These are phyloP conservation scores for Rhododendron mucronatum DNA, from an alignment of 148 eudicot genomes.

Conservation along the genomic window DNA sequence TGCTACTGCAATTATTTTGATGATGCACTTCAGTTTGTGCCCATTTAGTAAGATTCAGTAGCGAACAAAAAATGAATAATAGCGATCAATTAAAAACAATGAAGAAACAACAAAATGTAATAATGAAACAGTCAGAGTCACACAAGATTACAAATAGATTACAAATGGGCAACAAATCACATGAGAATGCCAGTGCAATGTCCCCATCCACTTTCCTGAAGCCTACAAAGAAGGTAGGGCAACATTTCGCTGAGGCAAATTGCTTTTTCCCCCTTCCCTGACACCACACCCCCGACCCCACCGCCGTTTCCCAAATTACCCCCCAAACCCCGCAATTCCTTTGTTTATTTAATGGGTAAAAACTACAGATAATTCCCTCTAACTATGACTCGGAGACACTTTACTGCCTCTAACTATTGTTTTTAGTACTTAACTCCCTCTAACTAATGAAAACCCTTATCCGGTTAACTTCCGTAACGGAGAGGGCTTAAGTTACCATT, in stretches of 20 bases:
- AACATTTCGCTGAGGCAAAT: not conserved
- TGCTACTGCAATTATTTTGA: not conserved
- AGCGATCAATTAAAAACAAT: not conserved
- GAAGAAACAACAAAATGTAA: not conserved
- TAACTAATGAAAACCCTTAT: no score
- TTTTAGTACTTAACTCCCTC: no score
- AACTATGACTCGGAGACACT: no score
- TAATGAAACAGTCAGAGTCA: not conserved
- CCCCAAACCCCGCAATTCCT: no score
- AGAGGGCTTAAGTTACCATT: no score
- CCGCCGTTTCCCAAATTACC: no score
- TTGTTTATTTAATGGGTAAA: no score
- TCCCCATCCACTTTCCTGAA: not conserved
- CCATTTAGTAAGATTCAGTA: not conserved
- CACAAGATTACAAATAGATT: not conserved
- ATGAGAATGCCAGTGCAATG: not conserved
- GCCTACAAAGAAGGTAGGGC: not conserved
- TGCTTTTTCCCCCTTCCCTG: no score
- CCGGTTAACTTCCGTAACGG: no score
- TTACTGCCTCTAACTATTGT: no score
- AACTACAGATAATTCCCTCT: no score
- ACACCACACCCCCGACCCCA: no score
- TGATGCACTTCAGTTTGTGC: not conserved
- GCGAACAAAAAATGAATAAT: not conserved
- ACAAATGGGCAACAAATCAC: not conserved